These are phyloP conservation scores for Massarina eburnea DNA, from an alignment of 2,329 filamentous ascomycete species.

Conservation along the genomic window DNA sequence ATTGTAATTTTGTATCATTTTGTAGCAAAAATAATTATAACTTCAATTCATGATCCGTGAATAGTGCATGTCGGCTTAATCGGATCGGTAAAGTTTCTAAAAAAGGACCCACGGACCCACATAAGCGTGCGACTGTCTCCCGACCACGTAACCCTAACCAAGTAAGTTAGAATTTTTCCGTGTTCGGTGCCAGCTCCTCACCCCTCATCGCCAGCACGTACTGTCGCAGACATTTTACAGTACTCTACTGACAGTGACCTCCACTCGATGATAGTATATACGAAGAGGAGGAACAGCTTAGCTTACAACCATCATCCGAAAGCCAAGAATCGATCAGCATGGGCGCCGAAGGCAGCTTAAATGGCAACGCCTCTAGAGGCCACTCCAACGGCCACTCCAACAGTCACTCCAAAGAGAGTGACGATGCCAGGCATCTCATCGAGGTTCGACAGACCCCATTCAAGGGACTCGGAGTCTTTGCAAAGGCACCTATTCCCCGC, in stretches of 20 bases:
- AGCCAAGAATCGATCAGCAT: neutral
- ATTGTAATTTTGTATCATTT: no score
- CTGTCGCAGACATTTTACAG: no score
- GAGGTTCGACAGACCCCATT: slow-evolving; percentile 20
- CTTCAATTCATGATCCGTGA: no score
- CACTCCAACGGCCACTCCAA: neutral
- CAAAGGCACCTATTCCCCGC: slow-evolving; percentile 25
- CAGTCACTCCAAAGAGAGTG: no score
- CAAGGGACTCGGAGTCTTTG: slow-evolving; percentile 42
- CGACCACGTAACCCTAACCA: neutral
- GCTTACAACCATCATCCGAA: neutral
- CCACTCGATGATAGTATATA: neutral
- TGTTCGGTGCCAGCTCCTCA: neutral
- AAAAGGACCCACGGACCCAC: neutral
- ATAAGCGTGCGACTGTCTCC: neutral
- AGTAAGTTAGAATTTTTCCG: neutral
- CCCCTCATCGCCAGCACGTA: neutral
- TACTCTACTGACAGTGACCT: neutral
- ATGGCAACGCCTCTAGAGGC: neutral
- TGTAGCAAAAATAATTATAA: no score
- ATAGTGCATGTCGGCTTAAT: neutral
- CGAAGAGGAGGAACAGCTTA: neutral
- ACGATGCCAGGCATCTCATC: slow-evolving; percentile 11
- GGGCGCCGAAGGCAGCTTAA: neutral
- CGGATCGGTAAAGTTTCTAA: neutral